Conservation (phyloP, 2,329 filamentous ascomycete species). For the Cladobotryum protrusum region DNA sequence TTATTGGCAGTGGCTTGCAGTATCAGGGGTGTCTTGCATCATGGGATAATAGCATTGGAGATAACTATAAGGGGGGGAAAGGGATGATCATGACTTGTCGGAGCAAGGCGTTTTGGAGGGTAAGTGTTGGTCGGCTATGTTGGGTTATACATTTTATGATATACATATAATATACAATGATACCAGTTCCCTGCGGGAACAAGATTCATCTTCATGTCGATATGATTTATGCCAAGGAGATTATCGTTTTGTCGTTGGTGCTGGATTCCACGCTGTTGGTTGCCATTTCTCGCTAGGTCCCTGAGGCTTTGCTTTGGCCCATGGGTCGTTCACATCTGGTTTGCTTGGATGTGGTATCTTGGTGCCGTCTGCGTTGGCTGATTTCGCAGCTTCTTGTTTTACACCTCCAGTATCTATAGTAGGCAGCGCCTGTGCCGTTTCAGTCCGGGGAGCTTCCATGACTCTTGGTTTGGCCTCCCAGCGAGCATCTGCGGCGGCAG, state of each 20-base stretch:
- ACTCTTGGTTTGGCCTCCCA: conserved; percentile 56
- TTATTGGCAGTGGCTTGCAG: not conserved
- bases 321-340: conserved; percentile 42
- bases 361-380: not conserved
- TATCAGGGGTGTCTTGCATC: not conserved
- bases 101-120: conserved; percentile 8
- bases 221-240: no score
- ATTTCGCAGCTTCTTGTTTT: not conserved
- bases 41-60: no score
- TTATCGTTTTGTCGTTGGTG: conserved; percentile 28
- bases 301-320: conserved; percentile 43
- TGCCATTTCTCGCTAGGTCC: conserved; percentile 61
- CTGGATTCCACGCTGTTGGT: conserved; percentile 56
- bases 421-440: conserved; percentile 20
- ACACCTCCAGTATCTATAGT: not conserved
- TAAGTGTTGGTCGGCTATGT: not conserved
- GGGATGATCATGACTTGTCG: not conserved
- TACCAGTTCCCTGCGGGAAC: not conserved
- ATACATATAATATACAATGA: conserved; percentile 8
- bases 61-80: no score
- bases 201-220: no score
- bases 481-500: conserved; percentile 55
- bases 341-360: conserved; percentile 8
- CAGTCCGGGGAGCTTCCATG: conserved; percentile 29
- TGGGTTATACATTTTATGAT: conserved; percentile 13